Conservation (phyloP, 768 basidiomycete genomes). For the Brasilioporus rufonigricans region DNA sequence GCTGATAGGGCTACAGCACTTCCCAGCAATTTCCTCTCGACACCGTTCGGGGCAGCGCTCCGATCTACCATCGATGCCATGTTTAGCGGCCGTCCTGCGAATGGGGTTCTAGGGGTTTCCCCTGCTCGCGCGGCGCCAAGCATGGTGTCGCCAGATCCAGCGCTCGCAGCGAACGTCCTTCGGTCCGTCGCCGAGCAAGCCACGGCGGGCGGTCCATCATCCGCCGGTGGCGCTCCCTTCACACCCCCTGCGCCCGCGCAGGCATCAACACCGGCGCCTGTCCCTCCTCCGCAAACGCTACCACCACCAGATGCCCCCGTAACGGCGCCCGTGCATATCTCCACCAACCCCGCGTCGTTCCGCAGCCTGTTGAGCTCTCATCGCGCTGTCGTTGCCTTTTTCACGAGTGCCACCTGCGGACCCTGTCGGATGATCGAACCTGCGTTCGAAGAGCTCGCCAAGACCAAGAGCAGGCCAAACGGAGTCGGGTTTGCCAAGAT, state of each 20-base stretch:
- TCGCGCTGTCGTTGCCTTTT: constrained; percentile 74
- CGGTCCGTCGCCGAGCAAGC: constrained; percentile 58
- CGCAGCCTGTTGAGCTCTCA: constrained; percentile 61
- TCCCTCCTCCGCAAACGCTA: constrained; percentile 23
- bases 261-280: constrained; percentile 6
- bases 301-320: constrained; percentile 44
- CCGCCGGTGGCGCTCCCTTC: not conserved
- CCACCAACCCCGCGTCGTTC: constrained; percentile 75
- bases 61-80: constrained; percentile 90
- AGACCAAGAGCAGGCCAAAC: constrained; percentile 49
- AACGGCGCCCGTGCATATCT: constrained; percentile 62
- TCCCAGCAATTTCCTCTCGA: constrained; percentile 82
- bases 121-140: constrained; percentile 29
- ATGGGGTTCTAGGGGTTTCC: constrained; percentile 28
- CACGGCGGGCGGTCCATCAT: constrained; percentile 22
- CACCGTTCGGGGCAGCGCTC: constrained; percentile 82
- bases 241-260: not conserved
- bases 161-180: constrained; percentile 51
- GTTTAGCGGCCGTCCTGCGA: constrained; percentile 52
- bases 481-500: constrained; percentile 79
- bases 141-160: constrained; percentile 41
- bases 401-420: constrained; percentile 72
- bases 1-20: constrained; percentile 45
- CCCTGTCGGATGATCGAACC: constrained; percentile 87
- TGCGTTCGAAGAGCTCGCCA: constrained; percentile 74